These are phyloP conservation scores for Chrysanthemum seticuspe DNA, from an alignment of 129 eudicot species.

Conservation along the genomic window DNA sequence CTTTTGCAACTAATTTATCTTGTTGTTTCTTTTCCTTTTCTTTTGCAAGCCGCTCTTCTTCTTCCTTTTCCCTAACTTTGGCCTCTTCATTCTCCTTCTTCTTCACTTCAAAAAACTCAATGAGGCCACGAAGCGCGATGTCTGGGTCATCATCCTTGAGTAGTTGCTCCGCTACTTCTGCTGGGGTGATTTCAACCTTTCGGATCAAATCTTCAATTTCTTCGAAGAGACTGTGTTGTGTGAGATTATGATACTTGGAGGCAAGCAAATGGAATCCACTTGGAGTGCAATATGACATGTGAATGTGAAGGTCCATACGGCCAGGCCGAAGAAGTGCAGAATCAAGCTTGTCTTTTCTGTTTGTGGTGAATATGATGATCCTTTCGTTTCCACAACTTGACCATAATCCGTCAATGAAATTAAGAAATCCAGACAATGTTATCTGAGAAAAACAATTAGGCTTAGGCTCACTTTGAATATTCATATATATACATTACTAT, in stretches of 20 bases:
- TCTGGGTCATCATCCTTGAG: constrained; percentile 10
- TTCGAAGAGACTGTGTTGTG: constrained; percentile 2
- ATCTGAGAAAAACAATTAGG: neutral
- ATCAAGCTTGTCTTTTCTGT: constrained; percentile 28
- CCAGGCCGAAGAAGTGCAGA: constrained; percentile 27
- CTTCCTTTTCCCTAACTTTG: neutral
- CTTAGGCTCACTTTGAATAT: too few relatives aligned
- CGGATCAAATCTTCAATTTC: constrained; percentile 16
- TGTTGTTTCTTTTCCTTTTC: neutral
- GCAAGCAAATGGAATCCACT: constrained; percentile 22
- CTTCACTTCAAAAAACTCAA: constrained; percentile 14
- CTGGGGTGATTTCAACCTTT: constrained; percentile 22
- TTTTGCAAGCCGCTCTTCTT: constrained; percentile 4
- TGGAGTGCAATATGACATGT: constrained; percentile 27
- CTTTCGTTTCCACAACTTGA: constrained; percentile 24
- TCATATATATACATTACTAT: too few relatives aligned
- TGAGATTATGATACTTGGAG: constrained; percentile 21
- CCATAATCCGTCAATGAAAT: constrained; percentile 24
- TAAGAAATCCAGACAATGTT: constrained; percentile 26
- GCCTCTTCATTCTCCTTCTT: constrained; percentile 7
- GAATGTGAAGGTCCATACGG: constrained; percentile 30
- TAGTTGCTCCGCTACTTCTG: constrained; percentile 13
- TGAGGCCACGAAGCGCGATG: constrained; percentile 10
- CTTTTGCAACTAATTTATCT: neutral
- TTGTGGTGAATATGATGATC: constrained; percentile 18